Evolutionary conservation across 768 basidiomycete genomes (phyloP), one percentile per base, ranked within the genome.

Genomic region (Fistulinella prunicolor): DNA sequence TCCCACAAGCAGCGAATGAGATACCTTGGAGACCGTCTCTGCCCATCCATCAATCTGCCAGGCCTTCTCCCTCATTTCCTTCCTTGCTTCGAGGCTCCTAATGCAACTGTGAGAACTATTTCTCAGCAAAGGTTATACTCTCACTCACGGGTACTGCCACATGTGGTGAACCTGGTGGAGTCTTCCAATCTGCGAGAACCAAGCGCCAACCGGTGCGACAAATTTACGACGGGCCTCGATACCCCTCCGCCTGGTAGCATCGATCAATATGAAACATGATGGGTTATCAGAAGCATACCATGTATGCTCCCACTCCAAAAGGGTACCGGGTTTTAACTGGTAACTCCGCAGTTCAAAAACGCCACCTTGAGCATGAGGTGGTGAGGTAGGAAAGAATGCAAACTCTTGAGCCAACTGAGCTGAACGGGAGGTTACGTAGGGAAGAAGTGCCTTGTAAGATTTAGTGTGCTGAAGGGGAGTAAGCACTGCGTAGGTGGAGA

Each of bases 41-140:
- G 89, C 87, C 95, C 95, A 99, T 5, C 92, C 93, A 52, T 94
- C 91, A 56, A 92, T 77, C 60, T 89, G 80, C 95, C 95, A 99
- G 20, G 94, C 93, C 65, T 85, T 81, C 67, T 95, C 89, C 35
- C 95, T 79, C 36, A 75, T 82, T 55, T 88, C 83, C 68, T 93
- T 95, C 50, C 95, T 77, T 8, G 78, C 78, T 53, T 91, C 83
- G 47, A 96, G 75, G 58, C 81, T 80, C 47, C 88, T 89, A 51
- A 42, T 42, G 38, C 7, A 38, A 6, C 26, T 46, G 46, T 54
- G 50, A 47, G 47, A 61, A 49, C 14, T 21, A 28, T 43, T 42
- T 48, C 41, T 38, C 28, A 24, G 23, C 38, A 50, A 52, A 38
- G 16, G 17, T 42, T 14, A 46, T 19, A 49, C 29, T 40, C 38